Evolutionary conservation across 192 early-diverging fungal genomes (phyloP).

Genomic region (Oehlia diaphana): DNA sequence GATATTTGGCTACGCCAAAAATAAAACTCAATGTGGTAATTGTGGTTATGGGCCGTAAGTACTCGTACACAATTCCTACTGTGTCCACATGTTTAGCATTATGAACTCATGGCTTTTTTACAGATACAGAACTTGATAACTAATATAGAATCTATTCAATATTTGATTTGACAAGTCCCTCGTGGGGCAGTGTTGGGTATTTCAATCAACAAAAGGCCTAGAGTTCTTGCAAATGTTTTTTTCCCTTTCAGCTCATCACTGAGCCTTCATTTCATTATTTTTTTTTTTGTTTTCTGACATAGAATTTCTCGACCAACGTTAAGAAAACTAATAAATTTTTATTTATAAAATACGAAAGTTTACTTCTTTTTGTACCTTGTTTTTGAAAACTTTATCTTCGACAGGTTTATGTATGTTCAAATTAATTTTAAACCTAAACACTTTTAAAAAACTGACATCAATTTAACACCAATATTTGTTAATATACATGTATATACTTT

Average conservation of each 20-base stretch:
- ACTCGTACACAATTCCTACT: background rate
- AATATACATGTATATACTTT: background rate
- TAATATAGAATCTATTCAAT: background rate
- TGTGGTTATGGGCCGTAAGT: background rate
- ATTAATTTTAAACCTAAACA: background rate
- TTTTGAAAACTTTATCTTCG: background rate
- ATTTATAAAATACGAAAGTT: background rate
- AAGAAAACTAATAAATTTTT: background rate
- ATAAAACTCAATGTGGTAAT: background rate
- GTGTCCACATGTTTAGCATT: conserved; percentile 10
- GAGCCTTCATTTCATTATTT: background rate
- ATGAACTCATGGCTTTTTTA: background rate
- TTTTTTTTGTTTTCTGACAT: background rate
- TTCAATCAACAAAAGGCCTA: background rate
- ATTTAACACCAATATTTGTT: background rate
- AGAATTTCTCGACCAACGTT: background rate
- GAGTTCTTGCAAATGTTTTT: background rate
- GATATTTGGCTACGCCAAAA: background rate
- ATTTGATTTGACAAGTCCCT: background rate
- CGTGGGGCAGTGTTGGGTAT: background rate
- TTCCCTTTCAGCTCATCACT: background rate
- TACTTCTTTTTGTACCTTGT: background rate
- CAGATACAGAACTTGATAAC: background rate
- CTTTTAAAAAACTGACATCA: background rate
- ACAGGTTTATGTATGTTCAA: background rate